Base-by-base conservation (phyloP, 345 rosid genomes). In the Pseudoturritis turrita region DNA sequence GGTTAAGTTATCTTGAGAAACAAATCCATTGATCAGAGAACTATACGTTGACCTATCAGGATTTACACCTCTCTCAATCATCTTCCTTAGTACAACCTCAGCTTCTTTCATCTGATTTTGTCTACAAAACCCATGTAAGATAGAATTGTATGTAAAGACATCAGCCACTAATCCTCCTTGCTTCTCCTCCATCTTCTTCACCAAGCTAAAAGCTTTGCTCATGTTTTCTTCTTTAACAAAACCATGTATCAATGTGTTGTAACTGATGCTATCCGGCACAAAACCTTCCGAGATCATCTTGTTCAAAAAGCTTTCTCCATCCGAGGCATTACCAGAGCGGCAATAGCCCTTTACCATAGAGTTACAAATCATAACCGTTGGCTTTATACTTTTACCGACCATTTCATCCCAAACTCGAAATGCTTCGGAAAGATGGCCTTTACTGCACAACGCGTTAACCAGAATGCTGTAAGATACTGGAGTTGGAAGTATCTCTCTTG, bases 51-150 rank as follows among this genome's bases (percentile, higher is more conserved):
- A 73, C 70, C 74, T 87, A 78, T 87, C 92, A 21, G 95, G 95
- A 70, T 75, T 39, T 22, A 87, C 65, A 65, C 87, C 89, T 77
- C 74, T 86, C 76, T 80, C 84, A 39, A 82, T 78, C 95, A 89
- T 89, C 84, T 85, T 88, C 78, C 77, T 70, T 19, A 89, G 65
- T 7, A 86, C 60, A 76, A 68, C 40, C 71, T 84, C 88, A 14
- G 96, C 95, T 65, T 89, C 92, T 65, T 79, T 87, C 96, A 88
- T 89, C 77, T 80, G 86, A 51, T 88, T 93, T 47, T 80, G 86
- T 73, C 79, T 84, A 80, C 91, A 89, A 64, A 88, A 88, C 70
- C 95, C 95, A 77, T 78, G 70, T 57, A 89, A 78, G 45, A 92
- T 82, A 11, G 82, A 75, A 65, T 89, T 89, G 72, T 81, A 87